A percentile compares a stretch with the other conserved stretches of the same genome.
Evolutionary conservation across 1,139 yeast species (phyloP).

Genomic region (Yamadazyma membranifaciens): DNA sequence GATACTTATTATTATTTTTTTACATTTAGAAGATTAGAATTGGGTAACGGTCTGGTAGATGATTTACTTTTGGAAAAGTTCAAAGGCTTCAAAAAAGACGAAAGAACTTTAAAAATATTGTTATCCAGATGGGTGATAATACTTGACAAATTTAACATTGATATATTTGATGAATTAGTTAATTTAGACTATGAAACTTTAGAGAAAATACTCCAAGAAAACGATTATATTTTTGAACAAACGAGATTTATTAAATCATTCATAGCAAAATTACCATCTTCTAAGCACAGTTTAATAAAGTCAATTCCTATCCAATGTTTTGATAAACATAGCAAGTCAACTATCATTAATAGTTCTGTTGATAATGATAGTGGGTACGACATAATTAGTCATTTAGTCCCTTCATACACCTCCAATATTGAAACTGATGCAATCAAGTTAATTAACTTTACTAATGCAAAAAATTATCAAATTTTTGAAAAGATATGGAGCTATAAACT

Average conservation of each 20-base stretch:
- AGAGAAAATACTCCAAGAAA: not conserved
- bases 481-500: slow-evolving; percentile 6
- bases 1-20: slow-evolving; percentile 7
- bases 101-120: slow-evolving; percentile 14
- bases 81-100: slow-evolving; percentile 1
- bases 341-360: slow-evolving; percentile 32
- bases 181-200: not conserved
- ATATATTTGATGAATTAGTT: not conserved
- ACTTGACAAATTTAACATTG: slow-evolving; percentile 17
- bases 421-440: slow-evolving; percentile 40
- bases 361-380: not conserved
- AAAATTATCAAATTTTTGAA: slow-evolving; percentile 4
- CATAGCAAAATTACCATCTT: not conserved
- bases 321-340: slow-evolving; percentile 38
- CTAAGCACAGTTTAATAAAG: not conserved
- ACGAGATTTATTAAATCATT: not conserved
- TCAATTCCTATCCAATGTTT: slow-evolving; percentile 52
- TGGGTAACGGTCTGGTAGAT: slow-evolving; percentile 1
- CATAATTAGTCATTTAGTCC: slow-evolving; percentile 21
- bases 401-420: slow-evolving; percentile 50
- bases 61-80: slow-evolving; percentile 19
- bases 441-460: slow-evolving; percentile 1
- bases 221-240: slow-evolving; percentile 4
- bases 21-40: slow-evolving; percentile 8
- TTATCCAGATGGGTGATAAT: slow-evolving; percentile 59